A percentile compares a stretch with the other conserved stretches of the same genome.
Conservation (phyloP, 495 filamentous ascomycete genomes). For the Penicillium pulvis region DNA sequence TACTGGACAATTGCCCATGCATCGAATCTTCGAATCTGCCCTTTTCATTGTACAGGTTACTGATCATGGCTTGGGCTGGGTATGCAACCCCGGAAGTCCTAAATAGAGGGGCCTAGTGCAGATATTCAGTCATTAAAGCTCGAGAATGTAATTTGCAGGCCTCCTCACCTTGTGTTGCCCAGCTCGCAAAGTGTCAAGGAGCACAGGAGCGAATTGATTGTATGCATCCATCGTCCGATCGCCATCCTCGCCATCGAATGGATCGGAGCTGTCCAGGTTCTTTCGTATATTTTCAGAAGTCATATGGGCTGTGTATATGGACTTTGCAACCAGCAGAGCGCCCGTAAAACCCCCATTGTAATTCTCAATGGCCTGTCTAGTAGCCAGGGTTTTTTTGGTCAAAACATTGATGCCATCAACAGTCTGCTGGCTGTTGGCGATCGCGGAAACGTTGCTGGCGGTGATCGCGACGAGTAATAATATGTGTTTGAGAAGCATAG, state of each 20-base stretch:
- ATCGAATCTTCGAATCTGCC: neutral
- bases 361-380: neutral
- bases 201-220: constrained; percentile 1
- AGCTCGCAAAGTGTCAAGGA: neutral
- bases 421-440: too few relatives aligned
- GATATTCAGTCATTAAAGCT: neutral
- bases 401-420: neutral
- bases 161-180: neutral
- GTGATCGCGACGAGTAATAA: too few relatives aligned
- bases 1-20: constrained; percentile 9
- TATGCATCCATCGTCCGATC: constrained; percentile 5
- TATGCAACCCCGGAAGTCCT: constrained; percentile 2
- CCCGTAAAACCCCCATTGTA: neutral
- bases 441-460: too few relatives aligned
- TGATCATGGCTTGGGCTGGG: constrained; percentile 1
- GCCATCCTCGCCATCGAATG: neutral
- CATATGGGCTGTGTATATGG: neutral
- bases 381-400: neutral
- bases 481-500: too few relatives aligned
- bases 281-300: neutral
- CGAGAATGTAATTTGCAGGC: neutral
- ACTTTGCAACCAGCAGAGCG: neutral
- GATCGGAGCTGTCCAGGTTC: neutral
- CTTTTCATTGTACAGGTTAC: constrained; percentile 8
- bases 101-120: neutral